Evolutionary conservation across 352 stramenopile genomes (phyloP).

Genomic region (Pythium rhizo-oryzae): DNA sequence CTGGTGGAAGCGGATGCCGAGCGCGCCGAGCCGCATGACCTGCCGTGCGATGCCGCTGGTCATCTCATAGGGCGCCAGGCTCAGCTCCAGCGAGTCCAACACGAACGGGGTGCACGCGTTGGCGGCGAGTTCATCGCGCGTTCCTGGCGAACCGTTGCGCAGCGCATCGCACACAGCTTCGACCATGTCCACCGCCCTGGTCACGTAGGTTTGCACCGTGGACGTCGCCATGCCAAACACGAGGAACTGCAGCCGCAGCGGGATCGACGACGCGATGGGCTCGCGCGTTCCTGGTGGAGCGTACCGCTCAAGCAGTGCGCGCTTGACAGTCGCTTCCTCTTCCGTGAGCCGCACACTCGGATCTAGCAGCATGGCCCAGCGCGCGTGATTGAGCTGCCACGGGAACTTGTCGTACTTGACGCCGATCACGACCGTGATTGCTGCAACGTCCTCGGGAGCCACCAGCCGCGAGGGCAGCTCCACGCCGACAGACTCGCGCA

Average conservation of each 20-base stretch:
- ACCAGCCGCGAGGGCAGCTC: slow-evolving; percentile 3
- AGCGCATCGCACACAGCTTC: neutral
- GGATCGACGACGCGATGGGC: neutral
- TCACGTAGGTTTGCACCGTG: slow-evolving; percentile 12
- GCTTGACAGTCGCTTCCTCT: neutral
- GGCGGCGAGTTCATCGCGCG: neutral
- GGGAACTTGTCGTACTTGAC: slow-evolving; percentile 28
- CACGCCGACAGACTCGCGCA: neutral
- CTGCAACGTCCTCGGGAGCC: neutral
- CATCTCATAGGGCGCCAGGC: slow-evolving; percentile 20
- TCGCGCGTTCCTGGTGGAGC: neutral
- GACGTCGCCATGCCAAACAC: slow-evolving; percentile 20
- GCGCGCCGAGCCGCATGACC: slow-evolving; percentile 8
- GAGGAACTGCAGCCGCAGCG: slow-evolving; percentile 19
- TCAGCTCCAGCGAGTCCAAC: slow-evolving; percentile 8
- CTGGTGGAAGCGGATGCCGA: slow-evolving; percentile 12
- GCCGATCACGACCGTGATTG: slow-evolving; percentile 13
- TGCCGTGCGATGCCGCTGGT: slow-evolving; percentile 12
- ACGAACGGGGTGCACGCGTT: neutral
- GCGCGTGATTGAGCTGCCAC: slow-evolving; percentile 8
- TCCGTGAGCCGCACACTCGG: neutral
- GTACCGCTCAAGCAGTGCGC: neutral
- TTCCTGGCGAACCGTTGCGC: neutral
- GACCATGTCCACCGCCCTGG: slow-evolving; percentile 13
- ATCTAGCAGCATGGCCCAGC: slow-evolving; percentile 18